Evolutionary conservation across 768 basidiomycete species (phyloP).

Genomic region (Phanerochaete carnosa): DNA sequence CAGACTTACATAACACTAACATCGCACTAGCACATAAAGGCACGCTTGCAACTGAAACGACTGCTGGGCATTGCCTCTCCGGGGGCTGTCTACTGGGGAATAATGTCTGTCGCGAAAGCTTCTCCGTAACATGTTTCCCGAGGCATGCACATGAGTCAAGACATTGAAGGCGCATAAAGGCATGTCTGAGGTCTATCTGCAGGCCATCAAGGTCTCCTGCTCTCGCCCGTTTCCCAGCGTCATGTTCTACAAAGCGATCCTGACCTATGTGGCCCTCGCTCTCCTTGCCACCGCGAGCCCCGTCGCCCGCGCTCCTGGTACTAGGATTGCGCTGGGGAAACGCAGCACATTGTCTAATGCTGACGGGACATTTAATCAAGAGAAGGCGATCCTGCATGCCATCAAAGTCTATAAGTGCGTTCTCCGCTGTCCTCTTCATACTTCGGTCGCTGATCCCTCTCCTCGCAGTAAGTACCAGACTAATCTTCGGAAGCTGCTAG

Average conservation of each 20-base stretch:
- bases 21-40: no score
- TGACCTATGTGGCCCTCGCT: slow-evolving; percentile 25
- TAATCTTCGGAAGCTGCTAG: slow-evolving; percentile 35
- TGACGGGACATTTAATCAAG: slow-evolving; percentile 28
- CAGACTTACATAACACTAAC: no score
- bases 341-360: slow-evolving; percentile 22
- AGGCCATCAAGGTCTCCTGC: no score
- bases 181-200: no score
- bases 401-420: slow-evolving; percentile 26
- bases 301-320: slow-evolving; percentile 14
- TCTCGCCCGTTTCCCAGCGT: no score
- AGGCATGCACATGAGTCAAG: no score
- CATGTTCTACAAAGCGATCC: slow-evolving; percentile 30
- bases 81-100: no score
- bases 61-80: no score
- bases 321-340: slow-evolving; percentile 22
- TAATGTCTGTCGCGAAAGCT: not conserved
- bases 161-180: no score
- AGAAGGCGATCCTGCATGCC: slow-evolving; percentile 23
- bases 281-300: slow-evolving; percentile 26
- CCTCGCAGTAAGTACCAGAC: slow-evolving; percentile 34
- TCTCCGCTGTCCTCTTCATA: not conserved
- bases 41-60: no score
- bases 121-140: no score
- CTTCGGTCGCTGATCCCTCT: not conserved